A percentile compares a stretch with the other conserved stretches of the same genome.
Evolutionary conservation across 805 yeast genomes (phyloP).

Genomic region (Phaffomyces antillensis): DNA sequence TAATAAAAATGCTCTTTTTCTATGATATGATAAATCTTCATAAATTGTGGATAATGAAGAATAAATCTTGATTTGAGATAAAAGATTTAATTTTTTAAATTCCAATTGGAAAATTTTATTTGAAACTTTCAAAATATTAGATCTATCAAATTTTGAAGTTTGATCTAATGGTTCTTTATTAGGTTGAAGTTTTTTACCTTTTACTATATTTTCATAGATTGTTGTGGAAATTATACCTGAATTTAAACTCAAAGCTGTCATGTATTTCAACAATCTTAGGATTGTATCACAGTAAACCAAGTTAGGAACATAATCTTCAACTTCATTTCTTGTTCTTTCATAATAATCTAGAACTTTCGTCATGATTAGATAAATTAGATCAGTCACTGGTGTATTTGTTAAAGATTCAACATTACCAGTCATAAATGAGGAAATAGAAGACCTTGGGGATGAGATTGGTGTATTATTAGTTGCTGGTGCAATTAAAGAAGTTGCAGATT

Average conservation of each 20-base stretch:
- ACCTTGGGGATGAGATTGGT: constrained; percentile 42
- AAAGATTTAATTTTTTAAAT: constrained; percentile 36
- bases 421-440: constrained; percentile 25
- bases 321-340: constrained; percentile 44
- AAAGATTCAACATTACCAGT: constrained; percentile 2
- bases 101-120: constrained; percentile 39
- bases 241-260: constrained; percentile 37
- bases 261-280: constrained; percentile 54
- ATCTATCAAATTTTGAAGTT: constrained; percentile 21
- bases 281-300: constrained; percentile 68
- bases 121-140: constrained; percentile 44
- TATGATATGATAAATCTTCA: constrained; percentile 46
- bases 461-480: constrained; percentile 15
- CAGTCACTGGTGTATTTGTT: constrained; percentile 17
- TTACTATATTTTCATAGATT: constrained; percentile 39
- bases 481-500: constrained; percentile 18
- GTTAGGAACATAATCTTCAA: constrained; percentile 77
- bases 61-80: constrained; percentile 56
- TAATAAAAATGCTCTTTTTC: constrained; percentile 67
- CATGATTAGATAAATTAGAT: constrained; percentile 31
- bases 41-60: constrained; percentile 61
- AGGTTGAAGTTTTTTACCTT: constrained; percentile 24
- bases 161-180: neutral
- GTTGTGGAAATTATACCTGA: constrained; percentile 31
- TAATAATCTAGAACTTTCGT: constrained; percentile 37